These are phyloP conservation scores for Arabidopsis arenosa DNA, from an alignment of 345 rosid genomes.

Conservation along the genomic window DNA sequence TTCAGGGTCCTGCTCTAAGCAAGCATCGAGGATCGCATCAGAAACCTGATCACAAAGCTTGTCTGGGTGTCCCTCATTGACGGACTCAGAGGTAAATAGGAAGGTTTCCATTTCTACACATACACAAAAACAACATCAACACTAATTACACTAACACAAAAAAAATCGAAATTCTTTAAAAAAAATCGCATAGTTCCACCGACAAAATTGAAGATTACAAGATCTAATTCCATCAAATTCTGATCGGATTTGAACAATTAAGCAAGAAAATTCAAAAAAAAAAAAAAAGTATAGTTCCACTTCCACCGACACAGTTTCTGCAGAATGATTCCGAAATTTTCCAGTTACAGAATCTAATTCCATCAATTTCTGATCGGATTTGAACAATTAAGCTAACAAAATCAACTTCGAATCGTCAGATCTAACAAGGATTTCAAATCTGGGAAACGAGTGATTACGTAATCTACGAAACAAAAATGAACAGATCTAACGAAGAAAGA, in stretches of 20 bases:
- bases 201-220: conserved; percentile 21
- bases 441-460: not conserved
- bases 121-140: conserved; percentile 11
- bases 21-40: conserved; percentile 84
- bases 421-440: conserved; percentile 16
- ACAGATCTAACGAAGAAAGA: conserved; percentile 29
- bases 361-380: not conserved
- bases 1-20: conserved; percentile 81
- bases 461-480: not conserved
- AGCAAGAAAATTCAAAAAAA: not conserved
- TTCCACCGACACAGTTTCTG: not conserved
- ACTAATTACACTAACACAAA: not conserved
- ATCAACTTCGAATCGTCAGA: conserved; percentile 7
- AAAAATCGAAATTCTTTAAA: not conserved
- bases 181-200: conserved; percentile 13
- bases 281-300: not conserved
- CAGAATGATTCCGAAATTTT: not conserved
- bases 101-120: conserved; percentile 68
- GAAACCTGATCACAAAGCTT: conserved; percentile 87
- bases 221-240: not conserved
- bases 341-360: not conserved
- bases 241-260: too few relatives aligned
- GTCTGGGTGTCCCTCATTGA: conserved; percentile 86
- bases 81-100: conserved; percentile 82
- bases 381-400: not conserved